Evolutionary conservation across 2,329 filamentous ascomycete species (phyloP).

Genomic region (Sporothrix curviconia): DNA sequence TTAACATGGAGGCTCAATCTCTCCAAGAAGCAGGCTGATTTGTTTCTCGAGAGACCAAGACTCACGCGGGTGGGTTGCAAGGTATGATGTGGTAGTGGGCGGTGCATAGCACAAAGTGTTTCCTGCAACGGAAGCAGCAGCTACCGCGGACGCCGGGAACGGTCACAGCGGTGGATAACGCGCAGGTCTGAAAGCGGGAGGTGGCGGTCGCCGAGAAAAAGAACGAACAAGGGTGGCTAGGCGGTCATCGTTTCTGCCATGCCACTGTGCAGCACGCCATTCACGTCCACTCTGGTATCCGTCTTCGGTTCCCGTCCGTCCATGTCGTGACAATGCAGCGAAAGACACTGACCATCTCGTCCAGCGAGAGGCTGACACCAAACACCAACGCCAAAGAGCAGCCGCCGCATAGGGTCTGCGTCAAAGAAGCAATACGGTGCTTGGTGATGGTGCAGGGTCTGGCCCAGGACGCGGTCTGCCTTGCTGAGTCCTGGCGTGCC

Average conservation of each 20-base stretch:
- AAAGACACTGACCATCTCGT: not conserved
- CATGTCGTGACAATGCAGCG: not conserved
- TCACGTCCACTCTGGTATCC: not conserved
- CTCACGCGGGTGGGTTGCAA: not conserved
- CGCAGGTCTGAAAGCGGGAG: slow-evolving; percentile 4
- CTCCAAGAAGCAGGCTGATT: too few relatives aligned
- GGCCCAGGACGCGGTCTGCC: not conserved
- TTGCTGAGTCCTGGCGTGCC: slow-evolving; percentile 7
- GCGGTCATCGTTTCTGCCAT: not conserved
- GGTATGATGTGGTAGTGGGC: not conserved
- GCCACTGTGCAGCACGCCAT: not conserved
- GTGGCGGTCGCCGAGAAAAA: not conserved
- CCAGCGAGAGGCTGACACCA: not conserved
- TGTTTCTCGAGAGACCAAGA: too few relatives aligned
- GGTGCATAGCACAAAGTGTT: slow-evolving; percentile 8
- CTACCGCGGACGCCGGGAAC: slow-evolving; percentile 1
- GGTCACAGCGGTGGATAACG: not conserved
- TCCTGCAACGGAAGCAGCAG: not conserved
- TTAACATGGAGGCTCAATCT: too few relatives aligned
- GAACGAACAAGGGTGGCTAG: not conserved
- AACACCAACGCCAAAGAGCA: slow-evolving; percentile 7
- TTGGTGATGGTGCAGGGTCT: not conserved
- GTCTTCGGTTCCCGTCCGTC: not conserved
- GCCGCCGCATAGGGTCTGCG: slow-evolving; percentile 2
- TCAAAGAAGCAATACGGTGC: slow-evolving; percentile 1